Base-by-base conservation (phyloP, 495 filamentous ascomycete species). In the Daldinia childiae region DNA sequence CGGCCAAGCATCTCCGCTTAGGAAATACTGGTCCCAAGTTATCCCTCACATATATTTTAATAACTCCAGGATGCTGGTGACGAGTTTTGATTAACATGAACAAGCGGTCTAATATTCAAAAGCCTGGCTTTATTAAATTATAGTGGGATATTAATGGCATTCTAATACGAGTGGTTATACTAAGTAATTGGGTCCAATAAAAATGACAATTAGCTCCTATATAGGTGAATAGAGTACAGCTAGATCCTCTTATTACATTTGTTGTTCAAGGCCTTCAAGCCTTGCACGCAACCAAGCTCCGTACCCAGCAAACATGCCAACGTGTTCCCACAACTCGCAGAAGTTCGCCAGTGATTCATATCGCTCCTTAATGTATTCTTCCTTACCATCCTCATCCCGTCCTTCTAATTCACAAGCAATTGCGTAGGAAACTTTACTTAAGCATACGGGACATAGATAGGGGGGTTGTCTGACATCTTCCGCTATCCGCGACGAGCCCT, bases 381-480 rank as follows among this genome's bases (percentile, higher is more conserved):
- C 70, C n/a, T 81, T 85, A 15, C 85, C 82, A 30, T 71, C 21
- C 57, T 76, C 66, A 8, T 60, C 68, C 5, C 55, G 27, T 12
- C 9, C 57, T 30, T 71, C 58, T 1, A 64, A 21, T 6, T 75
- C 73, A 27, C 45, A 67, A 27, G 59, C 54, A 21, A 82, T 41
- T 14, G 74, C 76, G 36, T 69, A 58, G 3, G 80, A 64, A 4
- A 91, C 52, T 74, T 91, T 92, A 6, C 80, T 81, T 65, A 87
- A 60, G 73, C 89, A 89, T 2, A 91, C 81, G 0, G 88, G 89
- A 71, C 90, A 92, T 15, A 90, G 72, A 74, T 90, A 91, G 11
- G 88, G 87, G 50, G 90, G 89, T 74, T 92, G 90, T 38, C 89
- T 75, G 12, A 83, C 80, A 76, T 91, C 90, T 76, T 93, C 90